Conservation (phyloP, 805 yeast genomes). For the Clavispora santaluciae region DNA sequence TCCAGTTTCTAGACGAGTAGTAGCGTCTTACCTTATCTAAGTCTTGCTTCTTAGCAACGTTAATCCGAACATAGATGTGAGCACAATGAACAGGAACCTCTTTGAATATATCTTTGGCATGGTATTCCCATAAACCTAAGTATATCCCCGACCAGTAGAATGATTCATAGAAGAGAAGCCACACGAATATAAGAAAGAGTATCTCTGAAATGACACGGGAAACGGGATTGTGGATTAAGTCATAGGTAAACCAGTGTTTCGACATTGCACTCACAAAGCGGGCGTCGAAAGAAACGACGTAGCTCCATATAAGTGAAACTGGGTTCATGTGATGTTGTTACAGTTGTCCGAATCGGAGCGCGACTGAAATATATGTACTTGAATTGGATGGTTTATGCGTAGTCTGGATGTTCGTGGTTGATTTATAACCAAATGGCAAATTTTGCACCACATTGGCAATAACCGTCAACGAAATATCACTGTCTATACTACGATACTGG, state of each 20-base stretch:
- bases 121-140: conserved; percentile 43
- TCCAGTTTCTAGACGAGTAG: conserved; percentile 26
- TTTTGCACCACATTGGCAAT: too few species aligned
- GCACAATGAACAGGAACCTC: conserved; percentile 79
- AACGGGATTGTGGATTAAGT: conserved; percentile 14
- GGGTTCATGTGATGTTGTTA: background rate
- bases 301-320: background rate
- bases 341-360: background rate
- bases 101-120: conserved; percentile 58
- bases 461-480: too few species aligned
- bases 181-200: conserved; percentile 10
- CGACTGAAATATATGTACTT: too few species aligned
- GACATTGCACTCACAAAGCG: conserved; percentile 8
- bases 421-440: too few species aligned
- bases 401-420: too few species aligned
- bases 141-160: conserved; percentile 41
- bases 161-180: conserved; percentile 31
- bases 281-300: conserved; percentile 3
- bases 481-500: too few species aligned
- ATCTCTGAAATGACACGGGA: conserved; percentile 13
- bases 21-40: conserved; percentile 20
- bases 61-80: conserved; percentile 55
- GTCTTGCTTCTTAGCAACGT: conserved; percentile 24
- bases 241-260: conserved; percentile 9
- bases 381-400: too few species aligned